phyloP scores from a whole-genome alignment of 2,329 filamentous ascomycete genomes.

The Pseudophaeomoniella oleicola region DNA sequence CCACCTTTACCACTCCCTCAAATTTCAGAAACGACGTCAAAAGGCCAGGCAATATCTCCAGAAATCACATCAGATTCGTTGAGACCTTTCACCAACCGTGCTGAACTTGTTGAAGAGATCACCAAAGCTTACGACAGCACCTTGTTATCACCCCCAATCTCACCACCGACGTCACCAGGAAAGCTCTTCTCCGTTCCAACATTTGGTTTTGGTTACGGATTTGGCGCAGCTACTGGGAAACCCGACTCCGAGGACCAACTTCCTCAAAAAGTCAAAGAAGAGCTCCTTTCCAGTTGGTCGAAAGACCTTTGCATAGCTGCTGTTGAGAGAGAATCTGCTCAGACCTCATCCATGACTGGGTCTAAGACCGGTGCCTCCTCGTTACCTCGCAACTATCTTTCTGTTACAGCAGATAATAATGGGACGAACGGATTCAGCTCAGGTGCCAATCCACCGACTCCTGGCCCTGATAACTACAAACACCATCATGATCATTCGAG shows the following conservation, averaged over 20 bases:
- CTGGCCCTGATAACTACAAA: conserved; percentile 9
- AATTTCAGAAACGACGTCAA: conserved; percentile 39
- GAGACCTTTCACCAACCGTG: conserved; percentile 60
- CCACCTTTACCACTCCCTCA: conserved; percentile 52
- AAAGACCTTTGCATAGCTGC: conserved; percentile 57
- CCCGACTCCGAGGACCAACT: conserved; percentile 37
- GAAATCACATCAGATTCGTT: conserved; percentile 31
- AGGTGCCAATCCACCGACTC: conserved; percentile 13
- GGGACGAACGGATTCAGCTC: conserved; percentile 15
- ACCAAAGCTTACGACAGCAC: conserved; percentile 54
- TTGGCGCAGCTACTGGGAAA: conserved; percentile 17
- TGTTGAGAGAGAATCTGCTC: conserved; percentile 51
- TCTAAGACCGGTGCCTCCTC: conserved; percentile 49
- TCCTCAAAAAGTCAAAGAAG: conserved; percentile 52
- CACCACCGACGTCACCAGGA: conserved; percentile 55
- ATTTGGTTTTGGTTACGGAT: conserved; percentile 34
- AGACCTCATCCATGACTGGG: conserved; percentile 60
- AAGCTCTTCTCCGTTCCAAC: conserved; percentile 50
- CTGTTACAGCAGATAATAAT: conserved; percentile 16
- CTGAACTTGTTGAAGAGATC: conserved; percentile 59
- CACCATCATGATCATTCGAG: conserved; percentile 10
- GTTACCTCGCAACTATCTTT: conserved; percentile 10
- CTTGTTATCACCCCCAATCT: conserved; percentile 49
- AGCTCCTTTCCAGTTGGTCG: conserved; percentile 69
- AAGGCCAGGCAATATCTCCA: conserved; percentile 29